A percentile compares a stretch with the other conserved stretches of the same genome.
Evolutionary conservation across 257 asterid species (phyloP).

Genomic region (Ilex aquifolium): DNA sequence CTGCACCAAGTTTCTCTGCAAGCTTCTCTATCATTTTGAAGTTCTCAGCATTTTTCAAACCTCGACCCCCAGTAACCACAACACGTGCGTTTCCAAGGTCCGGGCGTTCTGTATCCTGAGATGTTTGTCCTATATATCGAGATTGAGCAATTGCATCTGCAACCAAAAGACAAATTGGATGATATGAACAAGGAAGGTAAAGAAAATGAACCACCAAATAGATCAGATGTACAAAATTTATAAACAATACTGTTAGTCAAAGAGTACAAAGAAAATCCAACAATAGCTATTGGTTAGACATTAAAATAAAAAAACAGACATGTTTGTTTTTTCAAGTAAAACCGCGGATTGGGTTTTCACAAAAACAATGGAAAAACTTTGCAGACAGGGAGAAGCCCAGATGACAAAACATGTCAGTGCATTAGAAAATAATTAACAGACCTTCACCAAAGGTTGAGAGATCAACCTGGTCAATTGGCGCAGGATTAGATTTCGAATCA

Average conservation of each 20-base stretch:
- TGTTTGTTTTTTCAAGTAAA: no score
- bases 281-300: no score
- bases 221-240: no score
- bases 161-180: constrained; percentile 15
- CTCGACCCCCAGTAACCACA: constrained; percentile 90
- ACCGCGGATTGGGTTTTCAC: no score
- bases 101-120: constrained; percentile 84
- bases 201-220: no score
- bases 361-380: no score
- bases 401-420: neutral
- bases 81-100: constrained; percentile 86
- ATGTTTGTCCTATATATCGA: constrained; percentile 55
- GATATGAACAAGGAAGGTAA: neutral
- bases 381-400: no score
- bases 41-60: constrained; percentile 87
- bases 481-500: constrained; percentile 42
- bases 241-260: no score
- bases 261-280: no score
- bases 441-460: constrained; percentile 71
- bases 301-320: no score
- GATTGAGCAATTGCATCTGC: constrained; percentile 72
- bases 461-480: constrained; percentile 68
- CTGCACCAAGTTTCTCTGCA: constrained; percentile 97
- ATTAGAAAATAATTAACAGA: constrained; percentile 28
- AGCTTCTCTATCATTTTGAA: constrained; percentile 89